phyloP scores from a whole-genome alignment of 2,329 filamentous ascomycete genomes.

The Epicoccum sorghinum region DNA sequence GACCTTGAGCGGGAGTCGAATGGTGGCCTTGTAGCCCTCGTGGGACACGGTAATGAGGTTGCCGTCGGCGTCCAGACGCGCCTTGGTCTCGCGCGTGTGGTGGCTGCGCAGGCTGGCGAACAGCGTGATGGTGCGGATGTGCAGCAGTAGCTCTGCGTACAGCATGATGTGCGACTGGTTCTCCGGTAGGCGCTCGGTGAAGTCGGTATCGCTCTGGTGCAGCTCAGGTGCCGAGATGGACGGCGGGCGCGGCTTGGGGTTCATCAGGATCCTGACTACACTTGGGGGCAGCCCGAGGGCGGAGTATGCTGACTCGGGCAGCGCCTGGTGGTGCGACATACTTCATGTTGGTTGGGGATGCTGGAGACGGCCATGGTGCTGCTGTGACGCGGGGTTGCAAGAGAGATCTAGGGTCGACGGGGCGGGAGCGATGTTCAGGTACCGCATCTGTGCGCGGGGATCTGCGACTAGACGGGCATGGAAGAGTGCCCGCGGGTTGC shows the following conservation, averaged over 20 bases:
- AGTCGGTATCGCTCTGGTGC: slow-evolving; percentile 35
- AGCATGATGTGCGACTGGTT: slow-evolving; percentile 49
- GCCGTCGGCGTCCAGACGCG: slow-evolving; percentile 53
- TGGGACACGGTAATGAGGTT: slow-evolving; percentile 53
- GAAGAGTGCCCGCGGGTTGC: not conserved
- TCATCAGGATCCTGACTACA: slow-evolving; percentile 41
- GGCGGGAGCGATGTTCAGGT: slow-evolving; percentile 12
- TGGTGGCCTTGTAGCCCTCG: slow-evolving; percentile 51
- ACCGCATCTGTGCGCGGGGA: slow-evolving; percentile 3
- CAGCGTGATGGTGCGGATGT: slow-evolving; percentile 66
- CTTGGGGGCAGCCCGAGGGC: slow-evolving; percentile 41
- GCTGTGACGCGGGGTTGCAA: slow-evolving; percentile 13
- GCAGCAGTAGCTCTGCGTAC: slow-evolving; percentile 65
- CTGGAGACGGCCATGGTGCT: slow-evolving; percentile 29
- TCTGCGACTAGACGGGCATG: slow-evolving; percentile 10
- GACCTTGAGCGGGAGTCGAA: slow-evolving; percentile 56
- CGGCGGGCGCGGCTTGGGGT: slow-evolving; percentile 35
- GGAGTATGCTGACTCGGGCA: slow-evolving; percentile 46
- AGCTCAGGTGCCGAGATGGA: slow-evolving; percentile 38
- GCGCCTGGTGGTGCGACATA: slow-evolving; percentile 37
- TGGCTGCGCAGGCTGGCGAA: slow-evolving; percentile 58
- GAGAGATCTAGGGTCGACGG: not conserved
- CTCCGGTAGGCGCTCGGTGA: slow-evolving; percentile 29
- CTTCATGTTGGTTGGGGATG: slow-evolving; percentile 28
- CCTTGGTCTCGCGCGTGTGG: slow-evolving; percentile 52